phyloP scores from a whole-genome alignment of 306 rosid species.

The Abrus precatorius region DNA sequence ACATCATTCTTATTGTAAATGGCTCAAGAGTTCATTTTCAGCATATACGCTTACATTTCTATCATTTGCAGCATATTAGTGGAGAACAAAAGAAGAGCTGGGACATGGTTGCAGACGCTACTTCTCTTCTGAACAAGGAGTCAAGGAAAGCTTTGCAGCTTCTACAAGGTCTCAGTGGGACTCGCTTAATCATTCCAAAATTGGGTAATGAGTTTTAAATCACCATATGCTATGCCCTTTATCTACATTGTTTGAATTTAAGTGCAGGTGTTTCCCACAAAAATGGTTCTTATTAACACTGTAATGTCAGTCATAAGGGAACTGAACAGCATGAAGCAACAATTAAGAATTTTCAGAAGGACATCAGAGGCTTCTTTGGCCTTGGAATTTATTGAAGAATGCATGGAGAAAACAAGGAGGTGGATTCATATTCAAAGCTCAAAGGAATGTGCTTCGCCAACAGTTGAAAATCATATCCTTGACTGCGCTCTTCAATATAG shows the following conservation, averaged over 20 bases:
- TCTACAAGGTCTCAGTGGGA: conserved; percentile 83
- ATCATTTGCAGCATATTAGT: conserved; percentile 56
- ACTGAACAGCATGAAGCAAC: conserved; percentile 66
- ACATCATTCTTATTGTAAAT: conserved; percentile 25
- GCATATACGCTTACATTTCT: conserved; percentile 30
- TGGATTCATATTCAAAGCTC: conserved; percentile 91
- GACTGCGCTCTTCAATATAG: conserved; percentile 67
- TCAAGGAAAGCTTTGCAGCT: conserved; percentile 84
- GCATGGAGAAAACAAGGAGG: conserved; percentile 68
- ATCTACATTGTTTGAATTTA: conserved; percentile 4
- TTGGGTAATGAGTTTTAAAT: conserved; percentile 63
- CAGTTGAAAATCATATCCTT: conserved; percentile 77
- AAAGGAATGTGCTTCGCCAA: conserved; percentile 69
- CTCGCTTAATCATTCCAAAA: conserved; percentile 78
- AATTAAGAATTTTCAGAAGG: conserved; percentile 65
- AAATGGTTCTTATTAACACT: conserved; percentile 31
- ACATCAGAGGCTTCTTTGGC: conserved; percentile 67
- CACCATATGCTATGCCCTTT: background rate
- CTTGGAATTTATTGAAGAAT: conserved; percentile 83
- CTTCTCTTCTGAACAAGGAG: conserved; percentile 81
- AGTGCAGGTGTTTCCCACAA: conserved; percentile 17
- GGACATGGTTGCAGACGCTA: conserved; percentile 79
- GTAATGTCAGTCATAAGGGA: conserved; percentile 70
- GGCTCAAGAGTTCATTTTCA: conserved; percentile 37
- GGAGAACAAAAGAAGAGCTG: conserved; percentile 62